phyloP scores from a whole-genome alignment of 2,329 filamentous ascomycete species.

The Penicillium sp. region DNA sequence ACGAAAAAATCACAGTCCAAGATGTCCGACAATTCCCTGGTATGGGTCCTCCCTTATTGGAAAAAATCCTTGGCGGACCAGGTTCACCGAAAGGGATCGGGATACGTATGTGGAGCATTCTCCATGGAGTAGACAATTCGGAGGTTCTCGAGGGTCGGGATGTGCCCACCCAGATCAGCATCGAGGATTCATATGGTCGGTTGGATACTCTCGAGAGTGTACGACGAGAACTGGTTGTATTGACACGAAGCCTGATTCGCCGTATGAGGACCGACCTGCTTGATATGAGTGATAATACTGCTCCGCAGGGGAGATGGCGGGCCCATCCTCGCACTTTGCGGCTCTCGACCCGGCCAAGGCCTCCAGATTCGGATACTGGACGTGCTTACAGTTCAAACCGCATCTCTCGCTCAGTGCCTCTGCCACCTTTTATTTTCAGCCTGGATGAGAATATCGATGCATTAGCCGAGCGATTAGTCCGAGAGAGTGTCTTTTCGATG shows the following conservation, averaged over 20 bases:
- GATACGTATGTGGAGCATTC: constrained; percentile 68
- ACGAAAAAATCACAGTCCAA: constrained; percentile 61
- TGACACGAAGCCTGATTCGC: constrained; percentile 69
- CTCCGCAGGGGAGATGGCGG: constrained; percentile 60
- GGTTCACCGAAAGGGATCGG: constrained; percentile 72
- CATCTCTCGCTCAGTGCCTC: constrained; percentile 69
- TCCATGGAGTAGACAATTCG: constrained; percentile 76
- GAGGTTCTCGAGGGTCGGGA: constrained; percentile 70
- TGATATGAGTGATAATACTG: constrained; percentile 47
- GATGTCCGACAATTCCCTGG: constrained; percentile 62
- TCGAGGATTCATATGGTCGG: constrained; percentile 85
- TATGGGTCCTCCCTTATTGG: constrained; percentile 65
- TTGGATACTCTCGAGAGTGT: constrained; percentile 66
- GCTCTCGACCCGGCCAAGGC: constrained; percentile 69
- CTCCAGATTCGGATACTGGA: constrained; percentile 53
- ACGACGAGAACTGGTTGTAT: constrained; percentile 63
- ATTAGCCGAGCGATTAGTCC: constrained; percentile 67
- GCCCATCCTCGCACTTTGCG: constrained; percentile 79
- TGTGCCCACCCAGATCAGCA: constrained; percentile 83
- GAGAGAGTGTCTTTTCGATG: constrained; percentile 66
- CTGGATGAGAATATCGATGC: constrained; percentile 57
- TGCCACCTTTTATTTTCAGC: constrained; percentile 73
- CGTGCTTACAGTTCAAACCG: constrained; percentile 63
- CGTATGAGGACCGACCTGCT: constrained; percentile 78
- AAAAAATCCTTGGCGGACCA: constrained; percentile 67